Conservation (phyloP, 306 rosid genomes). For the Malus asiatica region DNA sequence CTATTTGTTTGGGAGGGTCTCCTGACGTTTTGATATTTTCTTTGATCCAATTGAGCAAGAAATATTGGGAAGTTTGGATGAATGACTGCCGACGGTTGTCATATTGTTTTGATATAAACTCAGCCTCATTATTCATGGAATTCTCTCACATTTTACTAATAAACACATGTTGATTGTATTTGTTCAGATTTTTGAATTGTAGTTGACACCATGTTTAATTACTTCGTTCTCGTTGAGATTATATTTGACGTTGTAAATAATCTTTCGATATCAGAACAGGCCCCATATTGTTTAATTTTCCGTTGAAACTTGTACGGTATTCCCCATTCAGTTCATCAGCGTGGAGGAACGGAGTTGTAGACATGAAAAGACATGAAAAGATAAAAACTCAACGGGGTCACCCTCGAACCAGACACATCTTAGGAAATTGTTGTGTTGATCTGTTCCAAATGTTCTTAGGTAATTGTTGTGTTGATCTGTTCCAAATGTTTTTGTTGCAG, state of each 20-base stretch:
- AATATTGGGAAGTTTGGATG: neutral
- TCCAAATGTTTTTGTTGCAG: neutral
- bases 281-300: too few relatives aligned
- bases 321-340: too few relatives aligned
- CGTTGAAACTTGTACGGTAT: too few relatives aligned
- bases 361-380: too few relatives aligned
- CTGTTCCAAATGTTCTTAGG: neutral
- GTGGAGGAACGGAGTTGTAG: too few relatives aligned
- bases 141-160: conserved; percentile 2
- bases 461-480: neutral
- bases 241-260: too few relatives aligned
- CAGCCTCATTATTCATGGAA: conserved; percentile 5
- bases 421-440: neutral
- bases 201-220: too few relatives aligned
- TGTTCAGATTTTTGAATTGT: neutral
- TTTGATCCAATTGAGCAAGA: conserved; percentile 13
- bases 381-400: too few relatives aligned
- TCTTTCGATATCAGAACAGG: too few relatives aligned
- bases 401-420: neutral
- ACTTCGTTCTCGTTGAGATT: neutral
- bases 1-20: conserved; percentile 20
- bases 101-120: conserved; percentile 2
- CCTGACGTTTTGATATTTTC: conserved; percentile 9
- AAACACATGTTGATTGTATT: conserved; percentile 1
- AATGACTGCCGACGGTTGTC: conserved; percentile 8